These are phyloP conservation scores for Sarocladium oryzae DNA, from an alignment of 2,329 filamentous ascomycete species.

Conservation along the genomic window DNA sequence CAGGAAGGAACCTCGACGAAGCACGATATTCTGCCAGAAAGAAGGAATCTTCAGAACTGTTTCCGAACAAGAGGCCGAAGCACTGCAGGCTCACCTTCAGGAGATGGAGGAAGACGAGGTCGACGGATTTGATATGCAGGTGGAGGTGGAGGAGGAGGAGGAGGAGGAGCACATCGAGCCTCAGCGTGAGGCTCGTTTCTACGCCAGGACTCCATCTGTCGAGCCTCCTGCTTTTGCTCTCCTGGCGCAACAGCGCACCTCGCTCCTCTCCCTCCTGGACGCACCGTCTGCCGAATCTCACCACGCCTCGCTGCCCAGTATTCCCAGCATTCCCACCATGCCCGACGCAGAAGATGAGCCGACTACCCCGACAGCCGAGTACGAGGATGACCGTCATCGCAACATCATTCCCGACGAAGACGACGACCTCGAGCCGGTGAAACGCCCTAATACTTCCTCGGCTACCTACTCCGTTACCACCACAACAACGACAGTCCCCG, in stretches of 20 bases:
- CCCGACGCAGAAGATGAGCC: conserved; percentile 13
- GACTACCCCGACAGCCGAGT: conserved; percentile 10
- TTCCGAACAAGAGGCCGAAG: conserved; percentile 44
- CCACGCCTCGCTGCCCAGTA: conserved; percentile 27
- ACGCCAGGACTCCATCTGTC: conserved; percentile 54
- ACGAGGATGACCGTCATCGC: background rate
- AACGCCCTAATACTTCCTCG: conserved; percentile 39
- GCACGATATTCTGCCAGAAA: conserved; percentile 53
- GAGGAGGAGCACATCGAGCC: conserved; percentile 22
- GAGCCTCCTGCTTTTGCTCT: conserved; percentile 56
- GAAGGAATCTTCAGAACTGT: conserved; percentile 58
- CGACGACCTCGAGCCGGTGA: conserved; percentile 14
- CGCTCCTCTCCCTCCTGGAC: conserved; percentile 55
- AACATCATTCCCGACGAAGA: background rate
- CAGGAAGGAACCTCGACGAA: conserved; percentile 37
- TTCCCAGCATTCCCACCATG: conserved; percentile 36
- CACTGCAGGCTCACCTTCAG: conserved; percentile 7
- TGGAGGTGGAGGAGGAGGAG: conserved; percentile 11
- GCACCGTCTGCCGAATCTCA: conserved; percentile 39
- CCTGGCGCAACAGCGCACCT: conserved; percentile 46
- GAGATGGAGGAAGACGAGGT: conserved; percentile 14
- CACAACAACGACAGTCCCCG: conserved; percentile 45
- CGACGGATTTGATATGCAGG: conserved; percentile 11
- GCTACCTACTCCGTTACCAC: conserved; percentile 41
- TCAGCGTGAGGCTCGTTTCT: conserved; percentile 32